phyloP scores from a whole-genome alignment of 352 stramenopile genomes.

The Globisporangium cederbergense region DNA sequence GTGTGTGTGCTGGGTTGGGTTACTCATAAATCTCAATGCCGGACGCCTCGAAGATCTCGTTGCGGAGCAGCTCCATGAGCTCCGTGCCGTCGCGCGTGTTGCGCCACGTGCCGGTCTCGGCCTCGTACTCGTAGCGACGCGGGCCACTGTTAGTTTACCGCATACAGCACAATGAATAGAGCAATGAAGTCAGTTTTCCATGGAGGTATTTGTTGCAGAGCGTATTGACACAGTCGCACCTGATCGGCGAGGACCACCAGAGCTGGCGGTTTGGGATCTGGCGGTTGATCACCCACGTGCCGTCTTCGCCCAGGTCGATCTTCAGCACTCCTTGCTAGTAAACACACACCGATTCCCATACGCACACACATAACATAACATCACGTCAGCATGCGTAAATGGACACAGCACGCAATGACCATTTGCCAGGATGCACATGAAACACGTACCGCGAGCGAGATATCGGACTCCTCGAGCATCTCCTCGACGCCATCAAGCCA shows the following conservation, averaged over 20 bases:
- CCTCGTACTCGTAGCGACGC: slow-evolving; percentile 88
- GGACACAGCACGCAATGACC: background rate
- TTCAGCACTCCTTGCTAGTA: slow-evolving; percentile 94
- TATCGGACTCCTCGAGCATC: slow-evolving; percentile 82
- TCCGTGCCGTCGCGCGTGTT: slow-evolving; percentile 82
- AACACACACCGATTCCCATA: background rate
- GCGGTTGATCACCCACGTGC: slow-evolving; percentile 98
- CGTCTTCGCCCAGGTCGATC: slow-evolving; percentile 90
- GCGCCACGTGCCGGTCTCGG: slow-evolving; percentile 60
- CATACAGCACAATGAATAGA: too few relatives aligned
- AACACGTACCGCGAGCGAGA: slow-evolving; percentile 62
- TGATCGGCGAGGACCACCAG: slow-evolving; percentile 96
- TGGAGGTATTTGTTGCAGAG: background rate
- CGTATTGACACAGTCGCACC: slow-evolving; percentile 27
- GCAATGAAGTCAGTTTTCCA: too few relatives aligned
- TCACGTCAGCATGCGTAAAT: background rate
- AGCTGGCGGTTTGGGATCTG: slow-evolving; percentile 97
- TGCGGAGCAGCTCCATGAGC: slow-evolving; percentile 62
- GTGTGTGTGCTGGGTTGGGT: slow-evolving; percentile 13
- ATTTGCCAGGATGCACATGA: background rate
- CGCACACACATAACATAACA: background rate
- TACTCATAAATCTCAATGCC: slow-evolving; percentile 80
- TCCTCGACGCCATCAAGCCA: slow-evolving; percentile 84
- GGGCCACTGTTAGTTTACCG: slow-evolving; percentile 48
- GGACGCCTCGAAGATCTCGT: slow-evolving; percentile 75